Conservation (phyloP, 768 basidiomycete species). For the Rhodotorula taiwanensis region DNA sequence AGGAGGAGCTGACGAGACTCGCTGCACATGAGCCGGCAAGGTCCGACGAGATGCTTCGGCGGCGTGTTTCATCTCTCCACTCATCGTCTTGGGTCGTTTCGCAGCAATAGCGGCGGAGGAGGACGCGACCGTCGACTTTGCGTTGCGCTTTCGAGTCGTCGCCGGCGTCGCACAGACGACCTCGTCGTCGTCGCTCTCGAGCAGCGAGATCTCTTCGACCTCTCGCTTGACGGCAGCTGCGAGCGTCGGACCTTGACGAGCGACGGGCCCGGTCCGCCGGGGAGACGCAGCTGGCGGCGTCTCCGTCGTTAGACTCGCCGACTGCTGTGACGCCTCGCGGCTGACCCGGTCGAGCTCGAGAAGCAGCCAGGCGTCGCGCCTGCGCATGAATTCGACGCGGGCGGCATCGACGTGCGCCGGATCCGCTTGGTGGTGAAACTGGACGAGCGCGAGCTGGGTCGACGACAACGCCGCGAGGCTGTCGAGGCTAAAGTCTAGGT, state of each 20-base stretch:
- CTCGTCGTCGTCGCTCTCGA: neutral
- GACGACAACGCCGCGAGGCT: neutral
- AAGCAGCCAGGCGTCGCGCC: neutral
- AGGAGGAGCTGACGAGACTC: too few species aligned
- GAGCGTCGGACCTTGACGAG: neutral
- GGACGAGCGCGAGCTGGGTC: conserved; percentile 7
- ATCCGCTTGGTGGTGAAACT: neutral
- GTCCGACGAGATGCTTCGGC: too few species aligned
- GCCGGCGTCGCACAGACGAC: too few species aligned
- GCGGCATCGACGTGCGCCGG: neutral
- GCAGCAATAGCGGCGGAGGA: neutral
- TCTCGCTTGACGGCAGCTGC: conserved; percentile 1
- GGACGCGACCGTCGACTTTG: neutral
- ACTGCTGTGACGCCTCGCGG: neutral
- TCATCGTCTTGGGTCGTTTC: neutral
- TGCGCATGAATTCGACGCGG: neutral
- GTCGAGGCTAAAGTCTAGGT: neutral
- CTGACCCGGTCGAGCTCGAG: neutral
- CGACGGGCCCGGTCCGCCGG: neutral
- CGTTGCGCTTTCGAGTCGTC: neutral
- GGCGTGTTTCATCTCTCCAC: too few species aligned
- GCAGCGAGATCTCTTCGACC: conserved; percentile 17
- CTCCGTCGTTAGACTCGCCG: too few species aligned
- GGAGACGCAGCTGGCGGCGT: too few species aligned
- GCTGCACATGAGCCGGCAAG: too few species aligned